Base-by-base conservation (phyloP, 2,329 filamentous ascomycete species). In the Aspergillus quadrilineatus region DNA sequence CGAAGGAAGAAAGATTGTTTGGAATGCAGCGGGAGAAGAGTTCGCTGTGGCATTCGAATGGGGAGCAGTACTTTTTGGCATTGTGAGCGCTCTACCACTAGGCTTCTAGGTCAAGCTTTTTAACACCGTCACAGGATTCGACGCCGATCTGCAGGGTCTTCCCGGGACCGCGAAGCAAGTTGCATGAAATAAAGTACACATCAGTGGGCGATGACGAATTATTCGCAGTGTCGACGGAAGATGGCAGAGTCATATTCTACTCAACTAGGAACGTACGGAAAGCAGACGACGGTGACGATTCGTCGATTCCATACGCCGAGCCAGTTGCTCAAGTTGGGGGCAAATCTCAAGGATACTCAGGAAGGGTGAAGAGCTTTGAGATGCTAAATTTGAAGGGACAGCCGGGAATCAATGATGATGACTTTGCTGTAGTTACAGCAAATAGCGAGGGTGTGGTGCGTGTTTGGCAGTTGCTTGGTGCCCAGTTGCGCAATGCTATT, bases 11-110 rank as follows among this genome's bases (percentile, higher is more conserved):
- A 85, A 82, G 63, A 90, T 97, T 15, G 82, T 86, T 1, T 99
- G 94, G 93, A 87, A 90, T 57, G 77, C 80, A 6, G 82, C 82
- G 6, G 86, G 85, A 42, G 89, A 94, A 58, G 90, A 96, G 68
- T 99, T 94, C 67, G 89, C 89, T 0, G 89, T 99, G 3, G 88
- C 83, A 0, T 97, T 97, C 69, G 93, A 97, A 71, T 82, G 90
- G 63, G 92, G 94, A 46, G 83, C 88, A 6, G 81, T 94, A 30
- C 84, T 96, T 0, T 97, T 94, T 69, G 91, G 90, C 60, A 89
- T 94, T 79, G 79, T 81, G 72, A 70, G 75, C 71, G 29, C 32
- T 41, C 17, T 30, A 37, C 17, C 26, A 17, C 45, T 15, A 12
- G 26, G 26, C 26, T 34, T 9, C n/a, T n/a, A 53, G 46, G n/a